Percentiles rank a stretch among this genome's conserved stretches.
phyloP scores from a whole-genome alignment of 768 basidiomycete genomes.

The Cystobasidium ongulense region DNA sequence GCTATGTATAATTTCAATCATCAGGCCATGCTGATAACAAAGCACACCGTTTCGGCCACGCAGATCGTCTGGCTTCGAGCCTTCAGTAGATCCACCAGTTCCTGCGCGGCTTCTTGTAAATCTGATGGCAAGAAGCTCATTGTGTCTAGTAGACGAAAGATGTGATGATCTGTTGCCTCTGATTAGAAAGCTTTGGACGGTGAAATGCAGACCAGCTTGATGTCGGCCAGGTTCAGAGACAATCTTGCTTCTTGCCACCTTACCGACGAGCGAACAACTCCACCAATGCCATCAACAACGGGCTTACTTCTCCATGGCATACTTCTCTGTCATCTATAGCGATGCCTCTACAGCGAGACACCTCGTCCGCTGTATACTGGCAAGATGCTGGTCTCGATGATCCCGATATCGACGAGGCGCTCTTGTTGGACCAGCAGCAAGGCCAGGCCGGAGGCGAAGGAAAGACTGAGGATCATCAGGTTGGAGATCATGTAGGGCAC shows the following conservation, averaged over 20 bases:
- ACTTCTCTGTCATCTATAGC: background rate
- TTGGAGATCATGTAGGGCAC: background rate
- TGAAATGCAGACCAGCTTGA: no score
- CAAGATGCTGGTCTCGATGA: background rate
- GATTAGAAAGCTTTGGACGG: no score
- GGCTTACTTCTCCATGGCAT: background rate
- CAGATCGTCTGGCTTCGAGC: conserved; percentile 8
- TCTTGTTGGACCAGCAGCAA: background rate
- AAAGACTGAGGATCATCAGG: background rate
- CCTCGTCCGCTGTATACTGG: conserved; percentile 14
- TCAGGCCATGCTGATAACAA: background rate
- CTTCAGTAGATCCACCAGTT: conserved; percentile 7
- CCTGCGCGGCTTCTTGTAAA: background rate
- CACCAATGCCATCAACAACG: background rate
- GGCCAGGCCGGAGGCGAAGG: background rate
- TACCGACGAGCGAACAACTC: no score
- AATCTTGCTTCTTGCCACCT: background rate
- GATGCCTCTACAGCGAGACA: conserved; percentile 1
- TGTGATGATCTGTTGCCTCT: background rate
- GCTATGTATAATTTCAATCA: background rate
- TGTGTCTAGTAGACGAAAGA: background rate
- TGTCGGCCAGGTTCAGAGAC: no score
- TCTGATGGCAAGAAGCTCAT: background rate
- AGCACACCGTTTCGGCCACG: conserved; percentile 29
- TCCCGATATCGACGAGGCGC: background rate